Evolutionary conservation across 2,329 filamentous ascomycete genomes (phyloP), one percentile per base, ranked within the genome.

Genomic region (Fusarium odoratissimum): DNA sequence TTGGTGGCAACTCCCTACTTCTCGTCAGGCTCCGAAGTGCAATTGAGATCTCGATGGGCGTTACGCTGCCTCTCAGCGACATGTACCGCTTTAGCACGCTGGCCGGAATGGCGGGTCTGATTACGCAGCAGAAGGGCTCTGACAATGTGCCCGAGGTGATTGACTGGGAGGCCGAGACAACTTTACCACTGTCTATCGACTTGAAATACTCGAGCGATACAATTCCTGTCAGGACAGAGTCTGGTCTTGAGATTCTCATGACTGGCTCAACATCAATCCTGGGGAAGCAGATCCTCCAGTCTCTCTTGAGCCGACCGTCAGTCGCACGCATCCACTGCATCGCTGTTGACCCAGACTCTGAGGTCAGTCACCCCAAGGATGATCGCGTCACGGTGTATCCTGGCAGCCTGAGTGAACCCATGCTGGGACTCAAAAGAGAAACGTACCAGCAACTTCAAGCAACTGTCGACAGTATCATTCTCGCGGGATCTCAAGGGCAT

Each of bases 31-130:
- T 61, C 2, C 58, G 49, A 11, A 61, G 58, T n/a, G 38, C 58
- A 28, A 56, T 61, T 3, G 38, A 61, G 31, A 61, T 41, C 19
- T 61, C 58, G 2, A 61, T 56, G 58, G 58, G 49, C 1, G 4
- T 45, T 5, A 56, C 48, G 19, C 23, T 61, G 3, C 17, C 38
- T 6, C 58, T 61, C 6, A 61, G 58, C 12, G 49, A 61, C 2
- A 61, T 61, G 58, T 61, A 61, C 11, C 58, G 40, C 0, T 45
- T 16, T 0, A 61, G 58, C 7, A 61, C 58, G 2, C 35, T 56
- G 0, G 5, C 11, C 1, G 58, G 38, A 14, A 33, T 61, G 49
- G 40, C 40, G 23, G 16, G 2, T 4, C 12, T 61, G 3, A 14
- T 44, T 12, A 1, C 31, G 16, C 17, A 44, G 0, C 58, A 44